Percentiles rank a stretch among this genome's conserved stretches.
Evolutionary conservation across 1,284 basidiomycete genomes (phyloP).

Genomic region (Cryptococcus neoformans): DNA sequence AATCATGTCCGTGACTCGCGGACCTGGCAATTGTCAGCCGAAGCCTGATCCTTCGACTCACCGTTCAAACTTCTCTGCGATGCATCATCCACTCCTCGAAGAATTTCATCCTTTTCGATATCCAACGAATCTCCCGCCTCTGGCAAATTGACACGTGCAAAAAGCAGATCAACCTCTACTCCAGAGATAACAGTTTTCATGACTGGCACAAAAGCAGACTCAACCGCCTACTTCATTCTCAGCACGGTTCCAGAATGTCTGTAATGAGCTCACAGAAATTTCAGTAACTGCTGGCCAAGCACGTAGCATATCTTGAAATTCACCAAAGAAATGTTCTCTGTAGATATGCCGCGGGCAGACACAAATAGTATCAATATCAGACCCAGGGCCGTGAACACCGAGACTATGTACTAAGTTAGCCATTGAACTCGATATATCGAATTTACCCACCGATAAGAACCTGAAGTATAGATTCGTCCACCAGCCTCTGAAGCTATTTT

Average conservation of each 20-base stretch:
- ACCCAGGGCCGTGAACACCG: constrained; percentile 93
- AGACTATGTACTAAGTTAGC: constrained; percentile 50
- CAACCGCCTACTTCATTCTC: constrained; percentile 66
- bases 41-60: constrained; percentile 40
- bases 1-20: constrained; percentile 95
- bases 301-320: constrained; percentile 86
- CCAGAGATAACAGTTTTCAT: constrained; percentile 89
- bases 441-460: constrained; percentile 68
- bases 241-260: constrained; percentile 56
- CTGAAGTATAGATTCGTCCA: constrained; percentile 99
- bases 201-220: constrained; percentile 93
- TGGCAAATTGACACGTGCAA: constrained; percentile 59
- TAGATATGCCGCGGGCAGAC: constrained; percentile 96
- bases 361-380: constrained; percentile 98
- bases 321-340: constrained; percentile 91
- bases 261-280: constrained; percentile 66
- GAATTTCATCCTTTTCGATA: constrained; percentile 83
- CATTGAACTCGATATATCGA: not conserved
- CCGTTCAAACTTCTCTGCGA: constrained; percentile 94
- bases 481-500: constrained; percentile 80
- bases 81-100: constrained; percentile 90
- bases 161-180: constrained; percentile 90
- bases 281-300: constrained; percentile 83
- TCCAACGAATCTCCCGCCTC: constrained; percentile 82
- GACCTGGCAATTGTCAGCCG: constrained; percentile 57